These are phyloP conservation scores for Tilletia horrida DNA, from an alignment of 1,284 basidiomycete genomes.

Conservation along the genomic window DNA sequence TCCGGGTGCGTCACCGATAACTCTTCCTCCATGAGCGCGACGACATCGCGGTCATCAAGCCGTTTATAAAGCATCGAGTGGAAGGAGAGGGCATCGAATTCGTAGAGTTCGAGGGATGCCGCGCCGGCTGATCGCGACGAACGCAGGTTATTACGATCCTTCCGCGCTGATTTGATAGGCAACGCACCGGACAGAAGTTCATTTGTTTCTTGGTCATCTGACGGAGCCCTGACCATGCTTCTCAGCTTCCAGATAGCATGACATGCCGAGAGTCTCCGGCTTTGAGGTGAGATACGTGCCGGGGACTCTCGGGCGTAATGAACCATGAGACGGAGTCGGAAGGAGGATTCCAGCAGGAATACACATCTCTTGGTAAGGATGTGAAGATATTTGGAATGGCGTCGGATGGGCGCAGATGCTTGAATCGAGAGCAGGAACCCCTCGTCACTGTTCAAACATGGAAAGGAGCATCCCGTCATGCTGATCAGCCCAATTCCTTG, in stretches of 20 bases:
- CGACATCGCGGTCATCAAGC: no score
- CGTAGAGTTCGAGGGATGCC: background rate
- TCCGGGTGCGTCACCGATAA: no score
- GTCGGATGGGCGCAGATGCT: background rate
- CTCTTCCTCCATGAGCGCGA: no score
- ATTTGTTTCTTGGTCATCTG: no score
- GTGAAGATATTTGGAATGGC: background rate
- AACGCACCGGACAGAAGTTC: no score
- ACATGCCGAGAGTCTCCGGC: background rate
- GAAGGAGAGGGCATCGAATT: background rate
- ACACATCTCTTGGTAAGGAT: background rate
- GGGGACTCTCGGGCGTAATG: background rate
- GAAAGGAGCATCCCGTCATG: background rate
- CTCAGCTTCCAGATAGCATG: background rate
- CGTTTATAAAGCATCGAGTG: background rate
- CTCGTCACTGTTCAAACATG: background rate
- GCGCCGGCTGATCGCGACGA: no score
- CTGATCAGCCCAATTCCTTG: background rate
- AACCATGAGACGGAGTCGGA: conserved; percentile 2
- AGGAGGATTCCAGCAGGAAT: conserved; percentile 5
- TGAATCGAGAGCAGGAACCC: conserved; percentile 7
- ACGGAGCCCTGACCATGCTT: background rate
- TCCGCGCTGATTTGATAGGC: no score
- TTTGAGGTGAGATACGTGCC: background rate
- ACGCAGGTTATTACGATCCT: no score